phyloP scores from a whole-genome alignment of 2,329 filamentous ascomycete species.

The Zopfia rhizophila region DNA sequence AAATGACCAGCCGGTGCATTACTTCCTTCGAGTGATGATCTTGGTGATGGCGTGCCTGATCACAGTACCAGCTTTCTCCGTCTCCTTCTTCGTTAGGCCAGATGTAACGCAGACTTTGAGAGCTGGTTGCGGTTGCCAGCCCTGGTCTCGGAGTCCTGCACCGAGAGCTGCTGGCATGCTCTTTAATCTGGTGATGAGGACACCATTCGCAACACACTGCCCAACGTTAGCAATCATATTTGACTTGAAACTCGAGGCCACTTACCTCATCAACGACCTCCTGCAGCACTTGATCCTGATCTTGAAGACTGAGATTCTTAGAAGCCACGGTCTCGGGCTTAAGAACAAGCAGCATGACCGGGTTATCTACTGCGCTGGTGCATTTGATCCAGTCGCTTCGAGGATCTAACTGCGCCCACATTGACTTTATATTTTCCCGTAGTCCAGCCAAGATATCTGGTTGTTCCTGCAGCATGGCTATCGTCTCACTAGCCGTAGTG shows the following conservation, averaged over 20 bases:
- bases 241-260: constrained; percentile 19
- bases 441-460: constrained; percentile 82
- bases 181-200: constrained; percentile 89
- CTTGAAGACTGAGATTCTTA: constrained; percentile 73
- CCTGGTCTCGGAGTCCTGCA: constrained; percentile 72
- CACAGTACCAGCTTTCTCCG: constrained; percentile 88
- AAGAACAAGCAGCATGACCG: constrained; percentile 82
- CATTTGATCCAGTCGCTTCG: constrained; percentile 92
- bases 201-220: constrained; percentile 84
- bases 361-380: constrained; percentile 84
- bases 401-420: constrained; percentile 89
- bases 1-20: constrained; percentile 11
- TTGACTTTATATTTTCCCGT: constrained; percentile 85
- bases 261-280: constrained; percentile 96
- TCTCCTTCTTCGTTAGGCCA: constrained; percentile 90
- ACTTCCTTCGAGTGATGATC: constrained; percentile 72
- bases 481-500: constrained; percentile 93
- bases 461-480: constrained; percentile 85
- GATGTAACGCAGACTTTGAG: constrained; percentile 92
- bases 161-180: constrained; percentile 70
- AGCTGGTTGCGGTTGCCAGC: constrained; percentile 77
- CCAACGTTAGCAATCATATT: constrained; percentile 23
- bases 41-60: constrained; percentile 96
- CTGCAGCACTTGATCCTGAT: constrained; percentile 86
- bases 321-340: constrained; percentile 83